Percentiles rank a stretch among this genome's conserved stretches.
phyloP scores from a whole-genome alignment of 2,329 filamentous ascomycete genomes.

The Neonectria ditissima region DNA sequence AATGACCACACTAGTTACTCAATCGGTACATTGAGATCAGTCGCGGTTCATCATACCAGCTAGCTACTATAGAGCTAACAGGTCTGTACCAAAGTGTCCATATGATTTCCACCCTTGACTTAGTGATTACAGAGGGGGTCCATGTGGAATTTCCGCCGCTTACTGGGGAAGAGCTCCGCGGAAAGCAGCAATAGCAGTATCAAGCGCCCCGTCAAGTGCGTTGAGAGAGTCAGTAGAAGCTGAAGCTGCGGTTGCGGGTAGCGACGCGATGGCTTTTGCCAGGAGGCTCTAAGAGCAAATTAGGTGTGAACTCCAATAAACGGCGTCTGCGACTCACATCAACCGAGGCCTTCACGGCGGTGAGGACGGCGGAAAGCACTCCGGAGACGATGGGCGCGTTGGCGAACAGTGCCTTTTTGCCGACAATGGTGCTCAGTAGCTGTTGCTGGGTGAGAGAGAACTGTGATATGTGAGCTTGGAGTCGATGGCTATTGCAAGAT shows the following conservation, averaged over 20 bases:
- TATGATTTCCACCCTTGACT: not conserved
- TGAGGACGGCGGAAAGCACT: not conserved
- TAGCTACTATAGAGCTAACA: not conserved
- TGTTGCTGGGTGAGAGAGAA: not conserved
- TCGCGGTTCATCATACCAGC: not conserved
- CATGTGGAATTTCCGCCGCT: not conserved
- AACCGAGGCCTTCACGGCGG: not conserved
- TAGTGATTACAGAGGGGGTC: not conserved
- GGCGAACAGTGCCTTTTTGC: not conserved
- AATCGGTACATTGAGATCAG: not conserved
- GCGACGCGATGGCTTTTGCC: not conserved
- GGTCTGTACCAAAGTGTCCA: not conserved
- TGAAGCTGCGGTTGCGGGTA: not conserved
- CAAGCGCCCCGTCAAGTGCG: not conserved
- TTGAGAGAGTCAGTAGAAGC: not conserved
- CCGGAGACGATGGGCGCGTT: not conserved
- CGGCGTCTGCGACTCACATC: not conserved
- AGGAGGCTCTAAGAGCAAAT: not conserved
- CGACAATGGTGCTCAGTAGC: not conserved
- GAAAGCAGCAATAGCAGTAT: not conserved
- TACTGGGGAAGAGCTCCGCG: not conserved
- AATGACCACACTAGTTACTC: not conserved
- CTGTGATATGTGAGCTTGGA: not conserved
- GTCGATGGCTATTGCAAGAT: not conserved
- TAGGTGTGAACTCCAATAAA: not conserved